Evolutionary conservation across 352 stramenopile genomes (phyloP), one percentile per base, ranked within the genome.

Genomic region (Pythium volutum): DNA sequence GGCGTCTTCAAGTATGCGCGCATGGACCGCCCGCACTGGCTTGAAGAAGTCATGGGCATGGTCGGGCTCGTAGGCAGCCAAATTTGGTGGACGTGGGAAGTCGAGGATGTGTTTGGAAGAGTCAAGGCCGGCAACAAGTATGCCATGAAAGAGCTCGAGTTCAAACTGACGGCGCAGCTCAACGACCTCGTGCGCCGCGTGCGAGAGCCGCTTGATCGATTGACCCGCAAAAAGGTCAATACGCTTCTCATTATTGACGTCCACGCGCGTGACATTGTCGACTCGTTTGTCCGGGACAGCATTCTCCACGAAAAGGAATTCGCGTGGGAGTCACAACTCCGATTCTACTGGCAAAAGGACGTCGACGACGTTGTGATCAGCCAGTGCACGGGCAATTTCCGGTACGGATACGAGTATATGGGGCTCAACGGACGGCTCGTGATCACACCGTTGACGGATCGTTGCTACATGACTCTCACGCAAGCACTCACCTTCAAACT

Each of bases 371-470:
- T 94, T 16, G 81, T 93, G 5, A 96, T 96, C 50, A 88, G 79
- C 20, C 92, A 98, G 68, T 98, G 91, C 63, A 98, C 91, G 0
- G 91, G 89, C 12, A 87, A 76, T 16, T 97, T 97, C 56, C 85
- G 88, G 6, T 98, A 98, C 69, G 95, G 91, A 9, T 98, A 98
- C 69, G 95, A 98, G 71, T 98, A 98, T 69, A 68, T 98, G n/a
- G 95, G 95, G 8, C 98, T 98, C 61, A 97, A 88, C 33, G 97
- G 97, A 42, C 82, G 95, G 10, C 75, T 98, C 3, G 95, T 98
- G 51, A 98, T 98, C 67, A 98, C 95, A 4, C 95, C 95, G 4
- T 65, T 98, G 22, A 98, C 95, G 0, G 95, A 98, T 67, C 98
- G 98, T 59, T 98, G 94, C 66, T 98, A 98, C 71, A 56, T 98